Conservation (phyloP, 78 protist genomes). For the Guillardia theta region DNA sequence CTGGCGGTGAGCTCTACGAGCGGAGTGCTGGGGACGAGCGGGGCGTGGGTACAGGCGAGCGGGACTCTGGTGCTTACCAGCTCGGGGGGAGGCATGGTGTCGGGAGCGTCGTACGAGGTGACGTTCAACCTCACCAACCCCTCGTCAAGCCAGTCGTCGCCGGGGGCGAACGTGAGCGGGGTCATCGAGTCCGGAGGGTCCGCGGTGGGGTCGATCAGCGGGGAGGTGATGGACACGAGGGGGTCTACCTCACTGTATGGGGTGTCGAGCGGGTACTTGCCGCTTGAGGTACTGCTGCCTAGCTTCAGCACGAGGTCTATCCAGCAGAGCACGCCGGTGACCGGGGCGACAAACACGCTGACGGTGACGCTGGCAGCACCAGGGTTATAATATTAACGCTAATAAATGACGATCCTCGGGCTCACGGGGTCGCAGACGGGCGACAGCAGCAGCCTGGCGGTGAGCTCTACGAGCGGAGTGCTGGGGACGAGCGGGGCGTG, state of each 20-base stretch:
- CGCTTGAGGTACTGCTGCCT: too few relatives aligned
- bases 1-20: background rate
- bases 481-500: background rate
- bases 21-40: background rate
- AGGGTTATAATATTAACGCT: too few relatives aligned
- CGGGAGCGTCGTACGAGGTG: background rate
- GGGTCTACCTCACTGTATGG: too few relatives aligned
- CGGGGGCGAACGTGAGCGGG: background rate
- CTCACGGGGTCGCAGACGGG: constrained; percentile 42
- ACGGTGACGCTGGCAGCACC: too few relatives aligned
- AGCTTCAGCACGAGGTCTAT: background rate
- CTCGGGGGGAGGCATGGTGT: too few relatives aligned
- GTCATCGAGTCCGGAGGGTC: background rate
- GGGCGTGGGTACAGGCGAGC: background rate
- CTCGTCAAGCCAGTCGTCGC: background rate
- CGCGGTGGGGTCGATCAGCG: too few relatives aligned
- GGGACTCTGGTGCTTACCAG: background rate
- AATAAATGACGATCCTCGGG: background rate
- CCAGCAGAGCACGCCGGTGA: background rate
- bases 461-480: background rate
- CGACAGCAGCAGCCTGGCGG: background rate
- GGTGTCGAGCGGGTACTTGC: too few relatives aligned
- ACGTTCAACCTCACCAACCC: background rate
- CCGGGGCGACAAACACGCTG: background rate
- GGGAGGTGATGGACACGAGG: too few relatives aligned